Conservation (phyloP, 192 early-diverging fungal genomes). For the Coemansia sp. region DNA sequence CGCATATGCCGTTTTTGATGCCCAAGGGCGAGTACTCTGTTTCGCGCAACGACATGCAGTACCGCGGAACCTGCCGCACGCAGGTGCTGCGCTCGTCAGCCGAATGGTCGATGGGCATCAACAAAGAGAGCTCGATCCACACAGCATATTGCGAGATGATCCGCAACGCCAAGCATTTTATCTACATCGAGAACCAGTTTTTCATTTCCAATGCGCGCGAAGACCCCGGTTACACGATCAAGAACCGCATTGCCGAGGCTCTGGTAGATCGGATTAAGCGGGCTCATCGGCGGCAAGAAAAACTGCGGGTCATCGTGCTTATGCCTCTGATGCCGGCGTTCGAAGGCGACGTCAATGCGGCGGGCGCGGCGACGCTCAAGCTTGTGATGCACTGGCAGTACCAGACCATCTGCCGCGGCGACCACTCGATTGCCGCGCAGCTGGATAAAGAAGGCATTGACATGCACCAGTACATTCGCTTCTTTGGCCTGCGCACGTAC, state of each 20-base stretch:
- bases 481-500: constrained; percentile 73
- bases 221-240: constrained; percentile 60
- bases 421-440: constrained; percentile 64
- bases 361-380: constrained; percentile 68
- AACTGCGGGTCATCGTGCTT: constrained; percentile 74
- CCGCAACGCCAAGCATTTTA: constrained; percentile 69
- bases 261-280: constrained; percentile 72
- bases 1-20: constrained; percentile 63
- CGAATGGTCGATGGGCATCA: constrained; percentile 66
- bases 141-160: constrained; percentile 78
- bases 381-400: constrained; percentile 84
- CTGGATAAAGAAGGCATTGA: constrained; percentile 59
- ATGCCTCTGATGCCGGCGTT: constrained; percentile 87
- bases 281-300: constrained; percentile 66
- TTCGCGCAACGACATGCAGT: constrained; percentile 59
- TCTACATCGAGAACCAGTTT: constrained; percentile 93
- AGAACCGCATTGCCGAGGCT: constrained; percentile 80
- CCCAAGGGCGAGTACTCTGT: constrained; percentile 67
- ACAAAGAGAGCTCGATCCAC: constrained; percentile 72
- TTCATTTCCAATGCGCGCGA: constrained; percentile 64
- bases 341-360: constrained; percentile 74
- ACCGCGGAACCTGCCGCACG: constrained; percentile 62
- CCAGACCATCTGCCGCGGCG: constrained; percentile 73
- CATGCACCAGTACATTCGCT: constrained; percentile 66
- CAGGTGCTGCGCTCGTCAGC: constrained; percentile 69